Evolutionary conservation across 306 rosid species (phyloP).

Genomic region (Rosa multiflora): DNA sequence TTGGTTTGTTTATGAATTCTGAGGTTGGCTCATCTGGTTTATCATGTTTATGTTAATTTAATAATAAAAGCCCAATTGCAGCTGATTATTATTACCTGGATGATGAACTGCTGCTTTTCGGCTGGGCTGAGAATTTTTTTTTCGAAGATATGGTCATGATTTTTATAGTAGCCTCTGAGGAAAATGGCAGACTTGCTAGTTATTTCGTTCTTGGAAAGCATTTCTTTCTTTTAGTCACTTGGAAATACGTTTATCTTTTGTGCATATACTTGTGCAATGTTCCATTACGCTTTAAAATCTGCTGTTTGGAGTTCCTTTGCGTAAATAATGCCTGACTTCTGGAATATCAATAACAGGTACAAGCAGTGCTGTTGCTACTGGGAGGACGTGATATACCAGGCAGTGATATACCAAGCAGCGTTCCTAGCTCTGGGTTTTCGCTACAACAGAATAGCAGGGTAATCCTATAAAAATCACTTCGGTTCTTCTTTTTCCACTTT

Average conservation of each 20-base stretch:
- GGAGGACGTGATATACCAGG: constrained; percentile 47
- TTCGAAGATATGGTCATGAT: too few species aligned
- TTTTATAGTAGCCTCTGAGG: too few species aligned
- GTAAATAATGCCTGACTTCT: not conserved
- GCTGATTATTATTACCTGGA: too few species aligned
- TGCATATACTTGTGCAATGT: not conserved
- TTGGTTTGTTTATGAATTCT: too few species aligned
- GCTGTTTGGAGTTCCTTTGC: not conserved
- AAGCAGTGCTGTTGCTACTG: constrained; percentile 68
- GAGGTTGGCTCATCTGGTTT: too few species aligned
- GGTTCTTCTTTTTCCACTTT: constrained; percentile 9
- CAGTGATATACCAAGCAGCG: constrained; percentile 13
- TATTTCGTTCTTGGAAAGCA: too few species aligned
- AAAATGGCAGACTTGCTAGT: too few species aligned
- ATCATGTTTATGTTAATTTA: too few species aligned
- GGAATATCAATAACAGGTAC: constrained; percentile 52
- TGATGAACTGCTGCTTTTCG: too few species aligned
- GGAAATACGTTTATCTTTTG: not conserved
- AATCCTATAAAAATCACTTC: constrained; percentile 24
- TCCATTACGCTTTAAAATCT: constrained; percentile 3
- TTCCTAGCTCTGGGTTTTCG: constrained; percentile 33
- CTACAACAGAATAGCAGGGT: constrained; percentile 47
- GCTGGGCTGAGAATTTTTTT: too few species aligned
- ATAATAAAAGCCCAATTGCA: too few species aligned
- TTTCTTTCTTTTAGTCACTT: too few species aligned